These are phyloP conservation scores for Gremmenia infestans DNA, from an alignment of 2,329 filamentous ascomycete species.

Conservation along the genomic window DNA sequence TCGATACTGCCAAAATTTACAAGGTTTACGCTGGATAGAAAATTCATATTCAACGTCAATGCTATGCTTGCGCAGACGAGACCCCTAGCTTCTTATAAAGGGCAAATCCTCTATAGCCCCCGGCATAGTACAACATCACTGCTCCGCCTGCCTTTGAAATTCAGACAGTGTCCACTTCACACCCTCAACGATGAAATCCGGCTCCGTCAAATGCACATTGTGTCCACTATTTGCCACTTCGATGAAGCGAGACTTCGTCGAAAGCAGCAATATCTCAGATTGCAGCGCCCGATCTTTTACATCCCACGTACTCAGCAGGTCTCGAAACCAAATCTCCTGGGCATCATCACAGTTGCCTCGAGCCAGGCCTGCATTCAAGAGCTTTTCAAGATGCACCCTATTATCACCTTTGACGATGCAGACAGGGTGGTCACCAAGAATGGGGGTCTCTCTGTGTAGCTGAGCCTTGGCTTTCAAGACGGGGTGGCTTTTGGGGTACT, in stretches of 20 bases:
- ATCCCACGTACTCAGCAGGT: background rate
- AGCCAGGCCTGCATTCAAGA: background rate
- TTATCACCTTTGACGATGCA: background rate
- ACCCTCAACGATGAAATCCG: background rate
- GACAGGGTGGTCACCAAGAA: background rate
- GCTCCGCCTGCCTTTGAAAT: background rate
- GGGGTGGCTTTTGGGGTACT: background rate
- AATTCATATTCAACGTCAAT: too few relatives aligned
- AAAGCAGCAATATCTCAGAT: background rate
- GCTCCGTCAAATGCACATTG: background rate
- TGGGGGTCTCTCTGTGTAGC: background rate
- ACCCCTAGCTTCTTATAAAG: too few relatives aligned
- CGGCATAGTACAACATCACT: background rate
- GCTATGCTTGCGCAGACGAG: too few relatives aligned
- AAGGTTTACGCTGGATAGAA: too few relatives aligned
- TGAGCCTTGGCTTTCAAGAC: background rate
- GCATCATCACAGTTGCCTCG: background rate
- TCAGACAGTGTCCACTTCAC: background rate
- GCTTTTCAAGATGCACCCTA: background rate
- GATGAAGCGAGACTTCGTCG: background rate
- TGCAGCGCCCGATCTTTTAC: background rate
- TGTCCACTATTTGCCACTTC: background rate
- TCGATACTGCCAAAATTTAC: too few relatives aligned
- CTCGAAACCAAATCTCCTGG: background rate
- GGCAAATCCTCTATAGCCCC: too few relatives aligned